A percentile compares a stretch with the other conserved stretches of the same genome.
Evolutionary conservation across 78 protist species (phyloP).

Genomic region (slime mould (Dictyostelium discoideum)): dicty_2.7 NC_007091.3:446001-446500

Average conservation of each 20-base stretch:
- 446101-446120: conserved; percentile 90
- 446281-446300: conserved; percentile 83
- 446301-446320: conserved; percentile 68
- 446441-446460: conserved; percentile 33
- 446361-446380: conserved; percentile 87
- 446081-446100: conserved; percentile 87
- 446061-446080: conserved; percentile 87
- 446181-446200: conserved; percentile 84
- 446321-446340: conserved; percentile 78
- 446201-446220: conserved; percentile 95
- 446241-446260: conserved; percentile 41
- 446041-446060: conserved; percentile 92
- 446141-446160: conserved; percentile 96
- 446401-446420: conserved; percentile 81
- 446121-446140: conserved; percentile 93
- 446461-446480: conserved; percentile 57
- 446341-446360: conserved; percentile 94
- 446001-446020: conserved; percentile 87
- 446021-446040: conserved; percentile 91
- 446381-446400: conserved; percentile 80
- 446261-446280: conserved; percentile 72
- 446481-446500: conserved; percentile 82
- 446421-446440: conserved; percentile 61
- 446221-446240: conserved; percentile 86
- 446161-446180: conserved; percentile 74